Evolutionary conservation across 2,329 filamentous ascomycete species (phyloP), one percentile per base, ranked within the genome.

Genomic region (Clonostachys rhizophaga): DNA sequence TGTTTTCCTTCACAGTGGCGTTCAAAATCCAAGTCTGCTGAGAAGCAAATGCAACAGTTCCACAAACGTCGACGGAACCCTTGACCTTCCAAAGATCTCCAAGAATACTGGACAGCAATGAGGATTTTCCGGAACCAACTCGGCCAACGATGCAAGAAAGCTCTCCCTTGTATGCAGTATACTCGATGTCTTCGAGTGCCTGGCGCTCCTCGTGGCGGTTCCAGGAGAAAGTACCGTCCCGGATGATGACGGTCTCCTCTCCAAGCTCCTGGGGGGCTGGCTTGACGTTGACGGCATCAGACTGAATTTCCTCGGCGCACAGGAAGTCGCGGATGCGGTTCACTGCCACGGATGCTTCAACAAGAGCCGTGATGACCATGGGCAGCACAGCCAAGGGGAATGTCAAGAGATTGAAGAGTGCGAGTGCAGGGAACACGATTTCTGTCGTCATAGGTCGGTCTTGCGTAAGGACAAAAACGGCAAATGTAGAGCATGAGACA

Each of bases 21-120:
- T 99, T 99, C 84, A 97, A 92, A 45, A 99, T 88, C 94, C 95
- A 99, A 17, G 91, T 76, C 58, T 89, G 84, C 65, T 99, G 95
- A 14, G 91, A 89, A 49, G 95, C 94, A 63, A 97, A 99, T 2
- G 94, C 94, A 39, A 90, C 81, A 30, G 78, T 82, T 42, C 94
- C 95, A 55, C 88, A 84, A 10, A 99, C 77, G 47, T 87, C 76
- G 5, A 96, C 92, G 52, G 88, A 78, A 43, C 94, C 94, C 50
- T 88, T 83, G 44, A 86, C 76, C 65, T 96, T 97, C 84, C 87
- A 96, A 5, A 99, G 67, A 65, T 97, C 91, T 50, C 94, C 94
- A 5, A 99, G 79, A 48, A 99, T 79, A 47, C 87, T 83, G 64
- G 95, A 88, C 7, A 99, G 74, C 54, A 99, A 79, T 6, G 92